Percentiles rank a stretch among this genome's conserved stretches.
Conservation (phyloP, 805 yeast genomes). For the Candida anglica region DNA sequence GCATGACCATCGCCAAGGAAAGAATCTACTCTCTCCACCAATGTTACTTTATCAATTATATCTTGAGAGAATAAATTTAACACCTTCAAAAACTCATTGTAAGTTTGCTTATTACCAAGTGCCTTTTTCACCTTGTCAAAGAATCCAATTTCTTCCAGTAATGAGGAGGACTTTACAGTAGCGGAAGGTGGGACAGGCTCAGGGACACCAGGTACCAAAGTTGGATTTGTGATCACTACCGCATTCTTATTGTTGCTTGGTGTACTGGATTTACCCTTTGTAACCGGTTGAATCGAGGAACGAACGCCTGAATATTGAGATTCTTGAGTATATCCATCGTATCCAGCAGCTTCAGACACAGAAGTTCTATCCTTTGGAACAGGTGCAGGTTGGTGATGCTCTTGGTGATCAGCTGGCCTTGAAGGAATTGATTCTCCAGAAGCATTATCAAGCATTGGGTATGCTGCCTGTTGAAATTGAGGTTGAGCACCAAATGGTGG, state of each 20-base stretch:
- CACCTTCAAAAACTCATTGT: slow-evolving; percentile 87
- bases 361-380: not conserved
- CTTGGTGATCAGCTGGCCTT: slow-evolving; percentile 2
- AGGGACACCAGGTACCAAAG: slow-evolving; percentile 79
- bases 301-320: slow-evolving; percentile 48
- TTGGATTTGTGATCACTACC: slow-evolving; percentile 48
- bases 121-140: slow-evolving; percentile 90
- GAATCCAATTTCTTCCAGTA: slow-evolving; percentile 82
- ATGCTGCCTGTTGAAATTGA: slow-evolving; percentile 14
- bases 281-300: slow-evolving; percentile 22
- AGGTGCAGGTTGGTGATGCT: slow-evolving; percentile 3
- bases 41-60: slow-evolving; percentile 74
- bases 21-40: slow-evolving; percentile 79
- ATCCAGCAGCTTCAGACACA: slow-evolving; percentile 15
- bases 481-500: slow-evolving; percentile 19
- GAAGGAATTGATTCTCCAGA: slow-evolving; percentile 15
- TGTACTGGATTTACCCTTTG: slow-evolving; percentile 7
- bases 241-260: too few relatives aligned
- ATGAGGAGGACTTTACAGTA: slow-evolving; percentile 48
- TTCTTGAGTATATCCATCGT: slow-evolving; percentile 34
- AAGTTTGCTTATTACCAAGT: slow-evolving; percentile 83
- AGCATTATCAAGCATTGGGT: slow-evolving; percentile 7
- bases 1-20: slow-evolving; percentile 74
- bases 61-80: slow-evolving; percentile 87
- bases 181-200: slow-evolving; percentile 63